Conservation (phyloP, 805 yeast species). For the Peterozyma toletana region DNA sequence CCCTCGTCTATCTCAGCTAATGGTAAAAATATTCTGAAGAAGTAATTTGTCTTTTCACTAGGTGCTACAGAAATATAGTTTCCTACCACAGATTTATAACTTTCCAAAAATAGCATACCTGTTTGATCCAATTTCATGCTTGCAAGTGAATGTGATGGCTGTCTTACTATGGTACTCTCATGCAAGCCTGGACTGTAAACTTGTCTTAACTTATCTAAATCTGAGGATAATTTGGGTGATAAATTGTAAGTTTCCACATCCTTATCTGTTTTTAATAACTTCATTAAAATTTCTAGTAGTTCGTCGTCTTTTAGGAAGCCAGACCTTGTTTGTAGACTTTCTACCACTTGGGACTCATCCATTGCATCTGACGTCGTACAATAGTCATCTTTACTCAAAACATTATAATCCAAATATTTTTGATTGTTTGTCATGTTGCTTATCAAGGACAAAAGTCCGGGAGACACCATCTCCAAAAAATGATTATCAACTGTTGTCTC, state of each 20-base stretch:
- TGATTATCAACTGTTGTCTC: no score
- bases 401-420: no score
- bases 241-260: conserved; percentile 1
- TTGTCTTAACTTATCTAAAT: conserved; percentile 1
- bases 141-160: neutral
- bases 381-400: neutral
- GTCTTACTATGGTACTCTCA: neutral
- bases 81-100: neutral
- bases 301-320: conserved; percentile 16
- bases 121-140: conserved; percentile 1
- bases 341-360: conserved; percentile 28
- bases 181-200: neutral
- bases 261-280: conserved; percentile 1
- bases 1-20: neutral
- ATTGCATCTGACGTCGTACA: conserved; percentile 18
- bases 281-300: neutral
- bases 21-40: neutral
- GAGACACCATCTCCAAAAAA: no score
- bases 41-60: neutral
- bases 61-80: conserved; percentile 2
- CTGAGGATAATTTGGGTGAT: neutral
- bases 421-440: no score
- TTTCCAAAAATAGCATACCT: conserved; percentile 3
- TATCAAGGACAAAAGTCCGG: no score
- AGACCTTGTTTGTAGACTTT: conserved; percentile 13